Conservation (phyloP, 78 protist species). For the Dictyostelium discoideum region dicty_2.7 NC_007091.3:1803001-1803500, state of each 20-base stretch:
- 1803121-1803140: constrained; percentile 65
- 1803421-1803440: constrained; percentile 61
- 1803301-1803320: constrained; percentile 79
- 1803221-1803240: constrained; percentile 5
- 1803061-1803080: constrained; percentile 80
- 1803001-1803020: background rate
- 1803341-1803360: constrained; percentile 64
- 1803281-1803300: constrained; percentile 72
- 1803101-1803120: constrained; percentile 55
- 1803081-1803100: constrained; percentile 37
- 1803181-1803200: background rate
- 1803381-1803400: constrained; percentile 51
- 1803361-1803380: constrained; percentile 45
- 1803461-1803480: constrained; percentile 77
- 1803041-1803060: constrained; percentile 9
- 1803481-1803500: constrained; percentile 69
- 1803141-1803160: constrained; percentile 73
- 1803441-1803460: constrained; percentile 74
- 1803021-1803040: background rate
- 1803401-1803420: constrained; percentile 41
- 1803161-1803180: constrained; percentile 83
- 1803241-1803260: background rate
- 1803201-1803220: background rate
- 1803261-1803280: constrained; percentile 74
- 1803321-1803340: constrained; percentile 65